These are phyloP conservation scores for Coemansia sp. DNA, from an alignment of 192 early-diverging fungal species.

Conservation along the genomic window DNA sequence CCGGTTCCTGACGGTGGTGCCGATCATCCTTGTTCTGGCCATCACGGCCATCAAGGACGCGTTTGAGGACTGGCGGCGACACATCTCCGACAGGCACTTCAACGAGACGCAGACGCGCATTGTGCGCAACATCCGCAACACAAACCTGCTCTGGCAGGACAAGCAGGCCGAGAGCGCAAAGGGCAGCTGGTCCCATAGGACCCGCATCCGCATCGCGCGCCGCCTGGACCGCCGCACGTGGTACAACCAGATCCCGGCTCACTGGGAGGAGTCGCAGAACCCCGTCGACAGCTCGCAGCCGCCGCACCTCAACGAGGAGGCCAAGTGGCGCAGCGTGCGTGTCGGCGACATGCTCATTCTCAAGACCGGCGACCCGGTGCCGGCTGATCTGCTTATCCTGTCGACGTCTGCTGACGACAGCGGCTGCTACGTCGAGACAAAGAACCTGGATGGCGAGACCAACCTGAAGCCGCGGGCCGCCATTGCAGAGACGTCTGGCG, in stretches of 20 bases:
- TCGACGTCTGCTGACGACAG: constrained; percentile 76
- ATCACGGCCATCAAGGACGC: constrained; percentile 86
- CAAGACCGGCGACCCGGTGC: constrained; percentile 77
- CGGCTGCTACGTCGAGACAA: constrained; percentile 88
- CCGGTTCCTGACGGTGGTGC: constrained; percentile 76
- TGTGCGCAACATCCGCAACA: constrained; percentile 63
- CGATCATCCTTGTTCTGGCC: constrained; percentile 78
- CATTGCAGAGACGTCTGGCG: constrained; percentile 63
- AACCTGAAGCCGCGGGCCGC: constrained; percentile 85
- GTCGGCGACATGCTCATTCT: constrained; percentile 90
- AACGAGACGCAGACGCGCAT: constrained; percentile 70
- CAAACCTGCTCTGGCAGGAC: constrained; percentile 53
- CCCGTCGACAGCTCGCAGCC: constrained; percentile 28
- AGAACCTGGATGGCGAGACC: constrained; percentile 97
- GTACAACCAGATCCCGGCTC: constrained; percentile 48
- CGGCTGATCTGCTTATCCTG: constrained; percentile 82
- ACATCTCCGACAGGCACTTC: constrained; percentile 78
- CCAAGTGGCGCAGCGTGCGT: constrained; percentile 67
- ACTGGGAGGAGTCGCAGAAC: constrained; percentile 45
- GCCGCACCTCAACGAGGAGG: constrained; percentile 49
- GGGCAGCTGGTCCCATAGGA: constrained; percentile 14
- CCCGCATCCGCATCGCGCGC: constrained; percentile 39
- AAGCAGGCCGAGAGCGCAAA: constrained; percentile 23
- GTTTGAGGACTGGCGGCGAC: constrained; percentile 85
- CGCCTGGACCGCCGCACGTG: constrained; percentile 38